Evolutionary conservation across 805 yeast genomes (phyloP).

Genomic region (Henningerozyma blattae): DNA sequence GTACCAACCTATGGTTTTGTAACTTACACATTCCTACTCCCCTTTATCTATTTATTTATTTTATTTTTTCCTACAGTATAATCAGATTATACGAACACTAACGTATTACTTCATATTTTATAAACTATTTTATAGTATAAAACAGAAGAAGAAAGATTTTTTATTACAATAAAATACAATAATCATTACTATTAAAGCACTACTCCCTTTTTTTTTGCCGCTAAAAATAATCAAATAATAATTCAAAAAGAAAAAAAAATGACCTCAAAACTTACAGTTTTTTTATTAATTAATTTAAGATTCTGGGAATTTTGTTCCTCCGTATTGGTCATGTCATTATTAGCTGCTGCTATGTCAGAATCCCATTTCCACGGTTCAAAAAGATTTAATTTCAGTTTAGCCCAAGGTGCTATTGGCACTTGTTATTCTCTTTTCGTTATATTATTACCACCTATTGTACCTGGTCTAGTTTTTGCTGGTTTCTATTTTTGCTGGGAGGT

Average conservation of each 20-base stretch:
- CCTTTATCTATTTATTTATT: no score
- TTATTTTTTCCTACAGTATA: no score
- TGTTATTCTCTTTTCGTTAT: slow-evolving; percentile 18
- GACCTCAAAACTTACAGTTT: background rate
- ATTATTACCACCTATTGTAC: slow-evolving; percentile 9
- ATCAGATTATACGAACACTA: no score
- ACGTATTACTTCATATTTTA: no score
- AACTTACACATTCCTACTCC: no score
- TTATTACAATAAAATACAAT: no score
- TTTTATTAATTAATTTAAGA: slow-evolving; percentile 3
- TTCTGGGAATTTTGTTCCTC: slow-evolving; percentile 18
- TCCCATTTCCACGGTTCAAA: slow-evolving; percentile 17
- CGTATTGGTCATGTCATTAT: slow-evolving; percentile 20
- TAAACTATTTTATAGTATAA: no score
- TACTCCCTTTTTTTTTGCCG: no score
- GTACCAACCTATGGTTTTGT: no score
- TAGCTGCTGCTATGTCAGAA: slow-evolving; percentile 15
- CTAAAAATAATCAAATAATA: no score
- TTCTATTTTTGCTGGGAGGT: slow-evolving; percentile 17
- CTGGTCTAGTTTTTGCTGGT: slow-evolving; percentile 17
- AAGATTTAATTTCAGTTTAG: slow-evolving; percentile 22
- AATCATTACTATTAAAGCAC: no score
- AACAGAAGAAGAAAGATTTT: no score
- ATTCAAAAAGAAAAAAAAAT: background rate
- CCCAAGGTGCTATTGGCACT: slow-evolving; percentile 21